Evolutionary conservation across 129 eudicot genomes (phyloP).

Genomic region (Glebionis coronaria): DNA sequence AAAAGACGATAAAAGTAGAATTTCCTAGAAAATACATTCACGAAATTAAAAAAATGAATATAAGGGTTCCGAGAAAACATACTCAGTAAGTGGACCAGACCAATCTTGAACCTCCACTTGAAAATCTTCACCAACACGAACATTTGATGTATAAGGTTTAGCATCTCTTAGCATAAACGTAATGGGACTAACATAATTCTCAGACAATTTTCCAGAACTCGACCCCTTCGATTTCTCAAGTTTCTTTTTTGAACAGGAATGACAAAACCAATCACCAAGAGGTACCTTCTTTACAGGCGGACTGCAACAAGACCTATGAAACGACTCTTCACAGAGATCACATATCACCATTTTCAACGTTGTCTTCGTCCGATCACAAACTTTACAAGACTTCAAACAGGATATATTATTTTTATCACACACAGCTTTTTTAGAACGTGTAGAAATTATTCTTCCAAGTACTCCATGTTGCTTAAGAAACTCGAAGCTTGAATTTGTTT

Average conservation of each 20-base stretch:
- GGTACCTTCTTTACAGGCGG: constrained; percentile 50
- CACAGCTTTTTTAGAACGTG: constrained; percentile 14
- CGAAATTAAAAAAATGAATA: background rate
- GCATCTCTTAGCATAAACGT: constrained; percentile 45
- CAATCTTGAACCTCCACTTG: constrained; percentile 85
- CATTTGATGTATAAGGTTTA: constrained; percentile 45
- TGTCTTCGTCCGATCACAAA: constrained; percentile 40
- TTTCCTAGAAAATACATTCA: no score
- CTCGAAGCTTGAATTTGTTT: constrained; percentile 45
- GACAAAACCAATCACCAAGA: constrained; percentile 60
- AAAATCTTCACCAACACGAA: constrained; percentile 77
- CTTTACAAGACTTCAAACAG: constrained; percentile 47
- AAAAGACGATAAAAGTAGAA: no score
- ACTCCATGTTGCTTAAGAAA: constrained; percentile 49
- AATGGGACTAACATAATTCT: constrained; percentile 48
- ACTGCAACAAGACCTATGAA: constrained; percentile 66
- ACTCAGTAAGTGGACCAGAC: constrained; percentile 57
- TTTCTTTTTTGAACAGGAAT: constrained; percentile 61
- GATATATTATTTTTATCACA: constrained; percentile 23
- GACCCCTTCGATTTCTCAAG: constrained; percentile 35
- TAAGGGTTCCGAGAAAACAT: constrained; percentile 28
- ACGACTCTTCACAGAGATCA: constrained; percentile 78
- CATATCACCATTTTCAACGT: constrained; percentile 64
- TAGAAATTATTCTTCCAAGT: constrained; percentile 26
- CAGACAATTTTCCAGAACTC: constrained; percentile 29